A percentile compares a stretch with the other conserved stretches of the same genome.
Evolutionary conservation across 331 rosid species (phyloP).

Genomic region (Malus hybrid): DNA sequence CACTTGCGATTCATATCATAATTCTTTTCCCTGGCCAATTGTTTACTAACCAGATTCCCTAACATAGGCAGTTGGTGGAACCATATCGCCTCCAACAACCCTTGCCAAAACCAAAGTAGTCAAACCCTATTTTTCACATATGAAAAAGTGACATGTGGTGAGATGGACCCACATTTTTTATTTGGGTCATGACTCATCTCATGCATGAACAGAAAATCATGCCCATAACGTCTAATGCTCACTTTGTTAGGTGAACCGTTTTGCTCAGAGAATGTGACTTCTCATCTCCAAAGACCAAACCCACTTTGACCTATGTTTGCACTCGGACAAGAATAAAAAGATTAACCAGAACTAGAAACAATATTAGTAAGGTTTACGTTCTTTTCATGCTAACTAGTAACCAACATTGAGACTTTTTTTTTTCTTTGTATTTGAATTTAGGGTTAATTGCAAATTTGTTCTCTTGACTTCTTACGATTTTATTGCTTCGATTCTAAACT

Average conservation of each 20-base stretch:
- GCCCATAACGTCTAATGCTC: neutral
- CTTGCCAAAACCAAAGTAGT: neutral
- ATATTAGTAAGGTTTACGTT: neutral
- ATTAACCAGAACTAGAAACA: neutral
- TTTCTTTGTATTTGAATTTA: no score
- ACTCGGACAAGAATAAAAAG: neutral
- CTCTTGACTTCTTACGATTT: no score
- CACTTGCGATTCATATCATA: no score
- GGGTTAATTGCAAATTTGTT: no score
- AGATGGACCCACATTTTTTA: neutral
- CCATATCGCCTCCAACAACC: neutral
- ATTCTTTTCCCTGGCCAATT: no score
- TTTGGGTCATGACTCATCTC: neutral
- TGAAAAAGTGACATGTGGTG: slow-evolving; percentile 3
- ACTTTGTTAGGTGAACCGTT: slow-evolving; percentile 17
- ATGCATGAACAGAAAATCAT: slow-evolving; percentile 1
- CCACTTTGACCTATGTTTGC: neutral
- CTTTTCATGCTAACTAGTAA: neutral
- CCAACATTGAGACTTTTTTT: neutral
- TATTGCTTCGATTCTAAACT: no score
- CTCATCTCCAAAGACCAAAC: neutral
- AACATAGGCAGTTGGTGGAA: neutral
- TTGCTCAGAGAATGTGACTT: slow-evolving; percentile 5
- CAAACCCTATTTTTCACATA: slow-evolving; percentile 5
- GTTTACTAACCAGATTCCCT: neutral